A percentile compares a stretch with the other conserved stretches of the same genome.
Evolutionary conservation across 441 rosid species (phyloP).

Genomic region (Manihot esculenta): DNA sequence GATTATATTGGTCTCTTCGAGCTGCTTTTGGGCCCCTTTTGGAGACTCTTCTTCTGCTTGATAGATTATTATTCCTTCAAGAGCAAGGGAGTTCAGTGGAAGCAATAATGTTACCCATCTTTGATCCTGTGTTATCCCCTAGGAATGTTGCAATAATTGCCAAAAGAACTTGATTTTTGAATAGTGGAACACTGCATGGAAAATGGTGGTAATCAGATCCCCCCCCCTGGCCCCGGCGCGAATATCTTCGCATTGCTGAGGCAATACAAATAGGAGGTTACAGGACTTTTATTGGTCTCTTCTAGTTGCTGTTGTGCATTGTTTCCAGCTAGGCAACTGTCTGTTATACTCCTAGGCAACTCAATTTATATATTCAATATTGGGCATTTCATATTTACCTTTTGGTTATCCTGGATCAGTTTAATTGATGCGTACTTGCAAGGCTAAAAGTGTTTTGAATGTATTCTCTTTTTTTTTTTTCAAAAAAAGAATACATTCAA

Average conservation of each 20-base stretch:
- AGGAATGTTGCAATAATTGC: conserved; percentile 86
- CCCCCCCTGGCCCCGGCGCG: too few species aligned
- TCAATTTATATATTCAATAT: neutral
- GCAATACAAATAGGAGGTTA: neutral
- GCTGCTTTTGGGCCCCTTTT: conserved; percentile 82
- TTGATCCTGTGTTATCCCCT: conserved; percentile 73
- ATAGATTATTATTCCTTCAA: conserved; percentile 84
- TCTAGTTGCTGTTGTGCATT: neutral
- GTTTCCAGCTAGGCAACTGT: too few species aligned
- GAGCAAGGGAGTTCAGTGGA: conserved; percentile 59
- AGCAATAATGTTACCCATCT: conserved; percentile 67
- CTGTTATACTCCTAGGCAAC: neutral
- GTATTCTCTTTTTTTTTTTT: too few species aligned
- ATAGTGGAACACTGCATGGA: neutral
- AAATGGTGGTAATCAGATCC: conserved; percentile 12
- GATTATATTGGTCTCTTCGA: conserved; percentile 85
- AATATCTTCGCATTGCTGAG: neutral
- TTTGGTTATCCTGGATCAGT: neutral
- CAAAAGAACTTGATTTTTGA: conserved; percentile 37
- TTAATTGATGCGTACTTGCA: neutral
- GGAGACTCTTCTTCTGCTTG: conserved; percentile 82
- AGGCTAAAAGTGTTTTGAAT: neutral
- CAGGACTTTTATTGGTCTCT: neutral
- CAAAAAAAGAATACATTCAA: too few species aligned
- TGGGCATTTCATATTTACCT: neutral